A percentile compares a stretch with the other conserved stretches of the same genome.
phyloP scores from a whole-genome alignment of 2,329 filamentous ascomycete species.

The Stemphylium lycopersici region DNA sequence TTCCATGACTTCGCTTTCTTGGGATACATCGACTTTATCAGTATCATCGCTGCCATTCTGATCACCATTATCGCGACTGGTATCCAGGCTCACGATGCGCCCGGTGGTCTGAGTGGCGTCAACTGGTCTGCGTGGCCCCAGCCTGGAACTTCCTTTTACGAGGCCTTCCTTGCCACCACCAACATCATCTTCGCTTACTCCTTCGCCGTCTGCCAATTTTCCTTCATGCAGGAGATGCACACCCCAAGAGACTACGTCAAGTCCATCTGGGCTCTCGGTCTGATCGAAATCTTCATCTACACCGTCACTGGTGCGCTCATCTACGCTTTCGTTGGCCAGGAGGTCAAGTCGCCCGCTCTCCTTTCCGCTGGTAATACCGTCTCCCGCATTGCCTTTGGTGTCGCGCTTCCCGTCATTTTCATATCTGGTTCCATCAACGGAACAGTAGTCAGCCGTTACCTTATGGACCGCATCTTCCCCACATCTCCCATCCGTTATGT shows the following conservation, averaged over 20 bases:
- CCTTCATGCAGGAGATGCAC: slow-evolving; percentile 70
- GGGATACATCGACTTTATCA: slow-evolving; percentile 62
- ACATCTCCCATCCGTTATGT: slow-evolving; percentile 56
- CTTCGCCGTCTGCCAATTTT: slow-evolving; percentile 72
- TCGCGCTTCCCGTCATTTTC: slow-evolving; percentile 74
- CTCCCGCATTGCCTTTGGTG: slow-evolving; percentile 73
- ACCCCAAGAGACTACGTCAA: slow-evolving; percentile 68
- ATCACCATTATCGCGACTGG: slow-evolving; percentile 73
- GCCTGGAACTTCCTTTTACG: slow-evolving; percentile 65
- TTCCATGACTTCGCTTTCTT: slow-evolving; percentile 69
- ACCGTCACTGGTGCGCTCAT: slow-evolving; percentile 72
- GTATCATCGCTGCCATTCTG: slow-evolving; percentile 68
- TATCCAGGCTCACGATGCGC: slow-evolving; percentile 39
- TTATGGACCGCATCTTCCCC: slow-evolving; percentile 67
- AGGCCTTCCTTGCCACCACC: slow-evolving; percentile 57
- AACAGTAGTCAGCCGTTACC: slow-evolving; percentile 70
- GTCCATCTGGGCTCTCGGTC: slow-evolving; percentile 60
- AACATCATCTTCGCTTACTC: slow-evolving; percentile 42
- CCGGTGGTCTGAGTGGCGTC: slow-evolving; percentile 34
- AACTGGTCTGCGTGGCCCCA: slow-evolving; percentile 45
- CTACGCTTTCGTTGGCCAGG: slow-evolving; percentile 69
- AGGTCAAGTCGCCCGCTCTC: slow-evolving; percentile 69
- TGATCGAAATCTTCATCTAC: slow-evolving; percentile 66
- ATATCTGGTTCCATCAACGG: slow-evolving; percentile 74
- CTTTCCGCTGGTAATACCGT: slow-evolving; percentile 65